Conservation (phyloP, 208 protist genomes). For the Phytomonas sp. region DNA sequence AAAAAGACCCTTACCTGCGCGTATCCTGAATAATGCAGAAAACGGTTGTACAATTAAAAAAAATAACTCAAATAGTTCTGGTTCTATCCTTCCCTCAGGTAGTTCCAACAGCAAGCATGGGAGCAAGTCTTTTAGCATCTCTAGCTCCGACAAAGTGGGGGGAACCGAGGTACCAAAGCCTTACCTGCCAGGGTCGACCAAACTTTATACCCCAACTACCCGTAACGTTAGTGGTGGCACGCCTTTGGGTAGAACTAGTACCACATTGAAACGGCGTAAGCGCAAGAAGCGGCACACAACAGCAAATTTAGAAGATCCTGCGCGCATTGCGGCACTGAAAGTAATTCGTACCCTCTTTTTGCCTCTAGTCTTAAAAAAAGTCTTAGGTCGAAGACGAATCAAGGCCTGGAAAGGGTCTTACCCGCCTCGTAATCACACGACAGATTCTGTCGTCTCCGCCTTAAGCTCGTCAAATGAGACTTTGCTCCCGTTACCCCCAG, state of each 20-base stretch:
- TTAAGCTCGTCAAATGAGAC: conserved; percentile 41
- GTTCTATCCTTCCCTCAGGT: not conserved
- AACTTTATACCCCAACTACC: conserved; percentile 14
- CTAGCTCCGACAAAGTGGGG: not conserved
- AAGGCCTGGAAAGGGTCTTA: conserved; percentile 26
- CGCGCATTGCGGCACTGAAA: conserved; percentile 30
- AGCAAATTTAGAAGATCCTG: conserved; percentile 33
- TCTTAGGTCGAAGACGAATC: conserved; percentile 32
- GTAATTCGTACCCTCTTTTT: conserved; percentile 39
- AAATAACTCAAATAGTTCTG: not conserved
- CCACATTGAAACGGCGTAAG: not conserved
- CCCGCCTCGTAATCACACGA: conserved; percentile 51
- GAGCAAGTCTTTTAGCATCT: not conserved
- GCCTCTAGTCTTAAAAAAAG: conserved; percentile 38
- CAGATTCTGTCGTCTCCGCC: conserved; percentile 52
- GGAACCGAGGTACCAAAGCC: not conserved
- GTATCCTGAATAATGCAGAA: not conserved
- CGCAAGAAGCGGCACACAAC: not conserved
- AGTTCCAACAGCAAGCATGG: not conserved
- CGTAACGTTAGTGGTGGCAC: conserved; percentile 45
- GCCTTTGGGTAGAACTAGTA: conserved; percentile 18
- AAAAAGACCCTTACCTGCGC: not conserved
- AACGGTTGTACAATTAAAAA: not conserved
- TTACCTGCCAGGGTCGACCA: not conserved
- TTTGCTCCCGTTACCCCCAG: conserved; percentile 53